These are phyloP conservation scores for Prunus davidiana DNA, from an alignment of 306 rosid genomes.

Conservation along the genomic window DNA sequence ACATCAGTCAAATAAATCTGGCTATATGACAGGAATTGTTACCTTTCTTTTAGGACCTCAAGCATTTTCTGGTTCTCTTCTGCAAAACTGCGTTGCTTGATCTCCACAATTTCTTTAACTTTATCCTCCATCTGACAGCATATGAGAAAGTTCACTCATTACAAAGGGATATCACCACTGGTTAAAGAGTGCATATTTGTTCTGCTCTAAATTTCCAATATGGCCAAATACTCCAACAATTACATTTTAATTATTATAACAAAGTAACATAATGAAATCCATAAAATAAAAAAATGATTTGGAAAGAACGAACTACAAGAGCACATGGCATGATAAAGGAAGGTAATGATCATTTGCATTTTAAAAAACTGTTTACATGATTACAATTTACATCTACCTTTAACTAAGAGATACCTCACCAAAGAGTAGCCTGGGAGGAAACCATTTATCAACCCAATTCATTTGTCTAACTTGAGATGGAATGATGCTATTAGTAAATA, in stretches of 20 bases:
- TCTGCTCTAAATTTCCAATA: background rate
- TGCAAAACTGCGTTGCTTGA: conserved; percentile 92
- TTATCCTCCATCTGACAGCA: conserved; percentile 88
- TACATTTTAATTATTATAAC: background rate
- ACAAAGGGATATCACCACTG: conserved; percentile 11
- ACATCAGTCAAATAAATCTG: background rate
- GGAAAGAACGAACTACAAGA: background rate
- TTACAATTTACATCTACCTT: too few species aligned
- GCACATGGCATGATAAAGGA: background rate
- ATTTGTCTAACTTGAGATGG: background rate
- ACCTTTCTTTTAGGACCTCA: conserved; percentile 93
- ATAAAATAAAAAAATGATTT: background rate
- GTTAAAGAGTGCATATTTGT: background rate
- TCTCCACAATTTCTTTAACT: conserved; percentile 94
- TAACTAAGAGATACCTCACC: background rate
- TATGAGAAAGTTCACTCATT: conserved; percentile 18
- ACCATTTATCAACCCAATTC: background rate
- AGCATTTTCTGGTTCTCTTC: conserved; percentile 95
- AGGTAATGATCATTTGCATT: background rate
- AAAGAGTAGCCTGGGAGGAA: background rate
- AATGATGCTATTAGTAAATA: background rate
- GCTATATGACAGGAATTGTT: background rate
- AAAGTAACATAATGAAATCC: background rate
- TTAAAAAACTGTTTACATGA: background rate
- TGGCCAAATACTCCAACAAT: background rate